Evolutionary conservation across 164 flowering plant species (phyloP), one percentile per base, ranked within the genome.

Genomic region (Macadamia tetraphylla): DNA sequence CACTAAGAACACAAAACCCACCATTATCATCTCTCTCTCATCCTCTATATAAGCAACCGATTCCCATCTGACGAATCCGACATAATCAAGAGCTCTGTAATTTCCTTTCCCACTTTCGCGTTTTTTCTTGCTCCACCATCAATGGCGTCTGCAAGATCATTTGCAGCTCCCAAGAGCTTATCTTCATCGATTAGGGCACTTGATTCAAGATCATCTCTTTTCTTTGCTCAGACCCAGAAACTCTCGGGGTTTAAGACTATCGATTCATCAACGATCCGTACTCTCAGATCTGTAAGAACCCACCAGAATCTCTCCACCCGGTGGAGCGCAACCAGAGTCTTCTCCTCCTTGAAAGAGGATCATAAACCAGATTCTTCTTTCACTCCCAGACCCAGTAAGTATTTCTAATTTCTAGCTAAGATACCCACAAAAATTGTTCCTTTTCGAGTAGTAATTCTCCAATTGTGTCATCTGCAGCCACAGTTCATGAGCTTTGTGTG

Each of bases 401-500:
- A 35, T 35, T 35, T 35, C 40, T 35, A 35, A 2, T 35, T 35
- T 5, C 40, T 35, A 35, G 3, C 40, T 35, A 35, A 35, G 40
- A 35, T 35, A 2, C 5, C 3, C 40, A 2, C 40, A 35, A 35
- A 35, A 35, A 2, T 35, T 35, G 40, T 35, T 35, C 40, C 5
- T 35, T 35, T 35, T 35, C 40, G 3, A 23, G 23, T 23, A 23
- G 23, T 35, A 35, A 2, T 35, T 35, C 40, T 35, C 40, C 5
- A 5, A 35, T 35, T 35, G 40, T 35, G 5, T 35, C 32, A 51
- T 32, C 62, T 58, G 29, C 81, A 80, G 81, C 70, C 1, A 78
- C 80, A 57, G 88, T 85, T 49, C 90, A 87, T 60, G 86, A 85
- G 66, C 81, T 88, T 7, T 46, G 11, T 65, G 88, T 88, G 55